These are phyloP conservation scores for Lepidium africanum DNA, from an alignment of 345 rosid genomes.

Conservation along the genomic window DNA sequence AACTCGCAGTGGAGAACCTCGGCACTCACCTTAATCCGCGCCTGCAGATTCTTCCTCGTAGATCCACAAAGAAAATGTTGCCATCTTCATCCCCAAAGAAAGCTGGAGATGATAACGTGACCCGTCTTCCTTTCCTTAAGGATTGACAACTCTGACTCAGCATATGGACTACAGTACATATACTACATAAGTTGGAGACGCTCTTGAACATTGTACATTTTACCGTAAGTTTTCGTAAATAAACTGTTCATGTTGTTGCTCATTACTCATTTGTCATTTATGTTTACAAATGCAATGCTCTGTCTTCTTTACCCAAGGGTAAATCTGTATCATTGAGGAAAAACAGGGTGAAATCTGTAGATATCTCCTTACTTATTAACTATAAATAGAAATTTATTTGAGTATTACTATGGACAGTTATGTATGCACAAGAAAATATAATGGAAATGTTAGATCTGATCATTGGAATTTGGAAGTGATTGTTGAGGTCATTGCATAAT, in stretches of 20 bases:
- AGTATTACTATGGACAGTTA: neutral
- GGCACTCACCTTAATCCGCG: conserved; percentile 76
- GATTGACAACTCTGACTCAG: conserved; percentile 37
- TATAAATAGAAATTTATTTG: neutral
- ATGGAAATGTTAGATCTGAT: too few relatives aligned
- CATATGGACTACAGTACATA: conserved; percentile 4
- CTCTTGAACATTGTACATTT: conserved; percentile 18
- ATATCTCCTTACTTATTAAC: neutral
- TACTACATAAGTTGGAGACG: neutral
- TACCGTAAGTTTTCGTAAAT: conserved; percentile 16
- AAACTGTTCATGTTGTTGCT: conserved; percentile 11
- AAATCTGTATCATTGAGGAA: neutral
- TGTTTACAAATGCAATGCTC: conserved; percentile 9
- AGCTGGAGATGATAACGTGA: conserved; percentile 22
- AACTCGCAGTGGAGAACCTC: conserved; percentile 73
- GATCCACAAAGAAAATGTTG: conserved; percentile 40
- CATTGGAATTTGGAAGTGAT: too few relatives aligned
- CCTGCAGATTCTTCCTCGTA: conserved; percentile 80
- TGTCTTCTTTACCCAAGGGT: conserved; percentile 2
- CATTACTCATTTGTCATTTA: conserved; percentile 4
- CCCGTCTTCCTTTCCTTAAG: conserved; percentile 64
- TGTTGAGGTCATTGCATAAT: too few relatives aligned
- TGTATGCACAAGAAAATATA: too few relatives aligned
- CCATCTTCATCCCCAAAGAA: conserved; percentile 23
- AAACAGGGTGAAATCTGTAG: neutral